Evolutionary conservation across 345 rosid genomes (phyloP).

Genomic region (Heritiera fomes): DNA sequence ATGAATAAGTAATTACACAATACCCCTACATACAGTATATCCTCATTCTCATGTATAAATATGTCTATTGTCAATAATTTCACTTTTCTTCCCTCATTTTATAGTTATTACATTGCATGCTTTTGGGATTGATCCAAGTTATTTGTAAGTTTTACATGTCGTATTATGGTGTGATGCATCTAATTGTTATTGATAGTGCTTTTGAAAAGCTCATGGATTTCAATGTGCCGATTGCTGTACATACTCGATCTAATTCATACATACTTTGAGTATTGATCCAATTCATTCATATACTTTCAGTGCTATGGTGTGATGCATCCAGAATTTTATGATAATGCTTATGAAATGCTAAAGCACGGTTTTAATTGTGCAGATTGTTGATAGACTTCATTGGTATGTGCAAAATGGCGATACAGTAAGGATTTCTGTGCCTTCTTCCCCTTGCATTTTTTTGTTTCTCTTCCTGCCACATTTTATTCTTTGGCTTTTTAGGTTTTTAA

Average conservation of each 20-base stretch:
- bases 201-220: conserved; percentile 10
- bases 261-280: not conserved
- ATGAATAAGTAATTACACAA: not conserved
- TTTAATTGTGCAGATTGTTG: conserved; percentile 69
- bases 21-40: not conserved
- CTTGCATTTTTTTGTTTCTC: not conserved
- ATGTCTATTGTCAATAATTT: not conserved
- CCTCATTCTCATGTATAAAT: not conserved
- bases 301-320: not conserved
- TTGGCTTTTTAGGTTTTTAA: conserved; percentile 14
- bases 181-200: not conserved
- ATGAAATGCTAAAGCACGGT: conserved; percentile 11
- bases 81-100: not conserved
- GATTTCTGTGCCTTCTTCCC: conserved; percentile 8
- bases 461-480: not conserved
- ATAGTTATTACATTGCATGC: not conserved
- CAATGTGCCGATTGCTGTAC: conserved; percentile 58
- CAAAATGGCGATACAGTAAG: conserved; percentile 86
- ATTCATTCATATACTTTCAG: not conserved
- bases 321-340: not conserved
- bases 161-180: not conserved
- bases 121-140: not conserved
- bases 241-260: not conserved
- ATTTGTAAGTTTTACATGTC: not conserved
- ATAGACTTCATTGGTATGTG: conserved; percentile 80